Evolutionary conservation across 768 basidiomycete species (phyloP).

Genomic region (Rickenella mellea): DNA sequence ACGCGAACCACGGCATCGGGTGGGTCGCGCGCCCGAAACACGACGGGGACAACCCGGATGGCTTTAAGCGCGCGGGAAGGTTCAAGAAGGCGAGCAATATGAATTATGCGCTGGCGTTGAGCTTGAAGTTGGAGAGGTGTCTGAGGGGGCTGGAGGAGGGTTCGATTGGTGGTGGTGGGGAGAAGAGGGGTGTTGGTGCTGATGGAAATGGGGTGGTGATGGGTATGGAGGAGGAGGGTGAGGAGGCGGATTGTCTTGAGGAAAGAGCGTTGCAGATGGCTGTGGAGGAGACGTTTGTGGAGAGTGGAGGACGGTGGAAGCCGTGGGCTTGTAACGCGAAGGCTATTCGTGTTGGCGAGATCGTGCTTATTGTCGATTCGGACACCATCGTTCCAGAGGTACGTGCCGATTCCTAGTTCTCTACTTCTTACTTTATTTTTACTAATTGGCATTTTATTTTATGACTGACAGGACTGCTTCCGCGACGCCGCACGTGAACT

Average conservation of each 20-base stretch:
- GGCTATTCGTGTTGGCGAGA: slow-evolving; percentile 65
- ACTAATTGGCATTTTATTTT: background rate
- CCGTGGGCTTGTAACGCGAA: slow-evolving; percentile 75
- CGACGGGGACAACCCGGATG: slow-evolving; percentile 44
- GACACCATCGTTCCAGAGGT: slow-evolving; percentile 74
- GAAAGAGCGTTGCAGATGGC: slow-evolving; percentile 67
- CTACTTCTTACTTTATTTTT: background rate
- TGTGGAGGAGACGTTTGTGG: slow-evolving; percentile 60
- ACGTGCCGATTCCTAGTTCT: too few relatives aligned
- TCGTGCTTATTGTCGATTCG: slow-evolving; percentile 78
- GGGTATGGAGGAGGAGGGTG: slow-evolving; percentile 24
- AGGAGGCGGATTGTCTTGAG: slow-evolving; percentile 47
- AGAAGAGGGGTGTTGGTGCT: slow-evolving; percentile 9
- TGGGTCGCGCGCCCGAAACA: slow-evolving; percentile 80
- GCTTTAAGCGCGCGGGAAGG: slow-evolving; percentile 73
- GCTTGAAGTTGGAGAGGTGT: slow-evolving; percentile 47
- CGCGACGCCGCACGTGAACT: slow-evolving; percentile 85
- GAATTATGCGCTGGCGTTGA: slow-evolving; percentile 73
- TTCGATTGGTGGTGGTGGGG: slow-evolving; percentile 22
- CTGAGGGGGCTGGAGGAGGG: slow-evolving; percentile 25
- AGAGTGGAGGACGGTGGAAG: slow-evolving; percentile 47
- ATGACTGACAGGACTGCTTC: slow-evolving; percentile 60
- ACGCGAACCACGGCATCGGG: slow-evolving; percentile 68
- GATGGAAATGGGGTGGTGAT: slow-evolving; percentile 23
- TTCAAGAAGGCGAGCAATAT: slow-evolving; percentile 95